Conservation (phyloP, 176 grass and related monocot genomes). For the Tuctoria greenei region DNA sequence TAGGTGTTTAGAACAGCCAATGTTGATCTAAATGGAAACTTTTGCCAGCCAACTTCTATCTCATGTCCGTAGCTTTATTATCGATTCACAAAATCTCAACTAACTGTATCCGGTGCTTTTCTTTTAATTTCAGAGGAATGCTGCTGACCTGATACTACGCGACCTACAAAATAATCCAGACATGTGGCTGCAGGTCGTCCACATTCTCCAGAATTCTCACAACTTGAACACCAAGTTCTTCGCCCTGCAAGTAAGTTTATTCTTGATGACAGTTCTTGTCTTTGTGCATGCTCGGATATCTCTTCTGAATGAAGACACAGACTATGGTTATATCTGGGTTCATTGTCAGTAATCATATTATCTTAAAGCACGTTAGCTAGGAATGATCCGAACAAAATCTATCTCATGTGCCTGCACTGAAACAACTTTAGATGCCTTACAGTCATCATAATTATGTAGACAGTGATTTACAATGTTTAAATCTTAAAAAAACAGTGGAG, state of each 20-base stretch:
- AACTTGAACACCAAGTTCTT: constrained; percentile 98
- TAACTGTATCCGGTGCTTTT: background rate
- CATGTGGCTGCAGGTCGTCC: constrained; percentile 96
- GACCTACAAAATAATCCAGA: constrained; percentile 96
- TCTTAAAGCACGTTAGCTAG: background rate
- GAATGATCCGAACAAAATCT: background rate
- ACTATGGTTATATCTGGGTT: no score
- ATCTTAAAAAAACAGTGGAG: no score
- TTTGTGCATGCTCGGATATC: background rate
- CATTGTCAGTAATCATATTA: background rate
- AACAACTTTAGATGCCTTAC: background rate
- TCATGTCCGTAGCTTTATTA: background rate
- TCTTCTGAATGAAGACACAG: no score
- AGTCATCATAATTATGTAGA: background rate
- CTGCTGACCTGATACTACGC: constrained; percentile 87
- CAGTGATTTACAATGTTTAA: no score
- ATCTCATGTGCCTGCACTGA: background rate
- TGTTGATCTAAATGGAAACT: background rate
- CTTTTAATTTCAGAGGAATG: constrained; percentile 67
- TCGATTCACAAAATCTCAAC: background rate
- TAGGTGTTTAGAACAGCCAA: background rate
- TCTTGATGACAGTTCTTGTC: background rate
- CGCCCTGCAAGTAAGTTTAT: constrained; percentile 79
- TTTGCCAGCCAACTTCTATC: background rate
- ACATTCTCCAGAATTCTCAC: constrained; percentile 93